Base-by-base conservation (phyloP, 306 rosid genomes). In the Canavalia ensiformis region DNA sequence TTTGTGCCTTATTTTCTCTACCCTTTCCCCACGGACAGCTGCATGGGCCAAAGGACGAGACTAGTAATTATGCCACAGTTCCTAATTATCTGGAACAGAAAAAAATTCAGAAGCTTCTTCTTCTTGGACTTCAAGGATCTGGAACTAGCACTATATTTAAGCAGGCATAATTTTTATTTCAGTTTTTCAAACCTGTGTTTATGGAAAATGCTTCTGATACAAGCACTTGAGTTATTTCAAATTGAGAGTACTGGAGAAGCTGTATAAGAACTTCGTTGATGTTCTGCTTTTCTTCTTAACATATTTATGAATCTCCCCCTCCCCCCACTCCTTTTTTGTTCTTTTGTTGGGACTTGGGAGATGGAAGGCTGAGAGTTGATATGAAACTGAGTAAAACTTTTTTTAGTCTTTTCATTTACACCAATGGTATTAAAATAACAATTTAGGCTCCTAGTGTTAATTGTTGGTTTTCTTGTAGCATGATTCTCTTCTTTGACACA, bases 91-190 rank as follows among this genome's bases (percentile, higher is more conserved):
- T 93, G 81, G 97, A 93, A 82, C 97, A 88, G 89, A 96, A 96
- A 84, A 92, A 86, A 68, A 73, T 74, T 59, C 99, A 93, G 83
- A 96, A 96, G 89, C 97, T 93, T 62, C 97, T 96, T 66, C 98
- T 96, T 82, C 91, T 96, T 83, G 99, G 99, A 78, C 80, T 88
- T 87, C 93, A 85, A 79, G 97, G 99, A 78, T 89, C 98, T 72
- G 99, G 99, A 84, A 93, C 99, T 81, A 96, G 99, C 89, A 96
- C 98, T 2, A 88, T 96, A 79, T 93, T 96, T 85, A 96, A 96
- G 89, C 99, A 96, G 98, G 98, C 93, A 81, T 60, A 74, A 31
- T 41, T 47, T 63, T 81, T 76, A 30, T 75, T 63, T 37, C 54
- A 69, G 59, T 41, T 51, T 28, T 52, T 67, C 72, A 25, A 25